These are phyloP conservation scores for Solanum chiquidenum DNA, from an alignment of 257 asterid species.

Conservation along the genomic window DNA sequence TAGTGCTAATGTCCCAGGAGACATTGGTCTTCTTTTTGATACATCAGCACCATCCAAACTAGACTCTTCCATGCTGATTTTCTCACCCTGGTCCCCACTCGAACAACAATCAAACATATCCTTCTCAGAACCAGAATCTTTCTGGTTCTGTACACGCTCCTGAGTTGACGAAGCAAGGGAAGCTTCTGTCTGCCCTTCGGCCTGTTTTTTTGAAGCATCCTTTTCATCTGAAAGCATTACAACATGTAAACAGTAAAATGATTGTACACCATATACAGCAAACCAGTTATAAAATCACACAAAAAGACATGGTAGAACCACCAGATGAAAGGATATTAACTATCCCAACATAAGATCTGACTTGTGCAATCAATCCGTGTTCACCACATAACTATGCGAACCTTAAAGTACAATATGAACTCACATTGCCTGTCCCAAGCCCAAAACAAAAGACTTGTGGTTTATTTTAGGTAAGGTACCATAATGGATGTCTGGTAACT, in stretches of 20 bases:
- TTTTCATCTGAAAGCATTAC: conserved; percentile 35
- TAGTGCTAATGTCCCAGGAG: conserved; percentile 92
- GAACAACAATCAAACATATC: conserved; percentile 20
- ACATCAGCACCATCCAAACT: conserved; percentile 53
- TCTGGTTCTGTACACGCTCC: conserved; percentile 34
- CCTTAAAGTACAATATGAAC: not conserved
- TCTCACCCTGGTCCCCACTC: conserved; percentile 32
- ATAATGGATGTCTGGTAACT: not conserved
- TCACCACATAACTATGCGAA: not conserved
- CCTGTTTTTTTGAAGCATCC: conserved; percentile 33
- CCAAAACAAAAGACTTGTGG: not conserved
- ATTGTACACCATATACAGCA: not conserved
- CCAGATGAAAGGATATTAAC: not conserved
- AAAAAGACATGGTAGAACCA: not conserved
- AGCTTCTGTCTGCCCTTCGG: conserved; percentile 38
- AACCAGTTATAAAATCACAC: not conserved
- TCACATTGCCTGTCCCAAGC: not conserved
- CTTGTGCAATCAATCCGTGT: not conserved
- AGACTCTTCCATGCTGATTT: conserved; percentile 32
- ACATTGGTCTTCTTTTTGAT: conserved; percentile 69
- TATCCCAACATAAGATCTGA: not conserved
- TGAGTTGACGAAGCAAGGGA: conserved; percentile 33
- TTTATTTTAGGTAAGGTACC: not conserved
- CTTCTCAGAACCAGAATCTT: conserved; percentile 27
- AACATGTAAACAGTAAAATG: not conserved